Evolutionary conservation across 1,139 yeast species (phyloP).

Genomic region (Magnusiomyces starmeri): DNA sequence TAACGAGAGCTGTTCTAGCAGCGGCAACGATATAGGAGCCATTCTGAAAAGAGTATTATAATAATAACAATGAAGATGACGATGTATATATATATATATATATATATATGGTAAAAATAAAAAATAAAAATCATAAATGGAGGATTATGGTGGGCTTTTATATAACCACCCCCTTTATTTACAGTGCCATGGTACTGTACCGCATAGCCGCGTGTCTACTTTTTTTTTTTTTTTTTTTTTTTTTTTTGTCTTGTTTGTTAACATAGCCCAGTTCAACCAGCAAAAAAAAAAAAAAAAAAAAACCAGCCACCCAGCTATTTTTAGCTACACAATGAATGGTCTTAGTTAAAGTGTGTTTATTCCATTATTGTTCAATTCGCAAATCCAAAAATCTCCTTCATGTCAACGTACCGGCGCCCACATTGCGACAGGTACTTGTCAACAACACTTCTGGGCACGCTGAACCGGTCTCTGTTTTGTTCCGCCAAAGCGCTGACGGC

Average conservation of each 20-base stretch:
- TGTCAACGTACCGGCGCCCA: constrained; percentile 87
- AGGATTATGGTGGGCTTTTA: background rate
- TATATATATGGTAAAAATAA: background rate
- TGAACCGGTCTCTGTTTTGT: constrained; percentile 64
- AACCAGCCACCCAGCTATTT: background rate
- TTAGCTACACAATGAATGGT: background rate
- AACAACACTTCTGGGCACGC: constrained; percentile 52
- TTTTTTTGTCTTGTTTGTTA: background rate
- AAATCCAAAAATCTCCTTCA: constrained; percentile 59
- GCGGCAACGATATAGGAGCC: background rate
- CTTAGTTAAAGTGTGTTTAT: too few species aligned
- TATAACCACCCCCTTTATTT: too few species aligned
- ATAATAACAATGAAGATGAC: background rate
- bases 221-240: too few species aligned
- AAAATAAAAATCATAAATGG: background rate
- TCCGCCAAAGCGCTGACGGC: constrained; percentile 61
- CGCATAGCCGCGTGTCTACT: background rate
- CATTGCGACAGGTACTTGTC: constrained; percentile 71
- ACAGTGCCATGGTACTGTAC: background rate
- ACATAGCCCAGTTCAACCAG: background rate
- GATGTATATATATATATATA: background rate
- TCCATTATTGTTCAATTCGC: too few species aligned
- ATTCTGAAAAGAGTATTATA: background rate
- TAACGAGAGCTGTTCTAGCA: too few species aligned
- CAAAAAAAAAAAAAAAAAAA: background rate